Evolutionary conservation across 768 basidiomycete species (phyloP).

Genomic region (Tulasnella sp.): DNA sequence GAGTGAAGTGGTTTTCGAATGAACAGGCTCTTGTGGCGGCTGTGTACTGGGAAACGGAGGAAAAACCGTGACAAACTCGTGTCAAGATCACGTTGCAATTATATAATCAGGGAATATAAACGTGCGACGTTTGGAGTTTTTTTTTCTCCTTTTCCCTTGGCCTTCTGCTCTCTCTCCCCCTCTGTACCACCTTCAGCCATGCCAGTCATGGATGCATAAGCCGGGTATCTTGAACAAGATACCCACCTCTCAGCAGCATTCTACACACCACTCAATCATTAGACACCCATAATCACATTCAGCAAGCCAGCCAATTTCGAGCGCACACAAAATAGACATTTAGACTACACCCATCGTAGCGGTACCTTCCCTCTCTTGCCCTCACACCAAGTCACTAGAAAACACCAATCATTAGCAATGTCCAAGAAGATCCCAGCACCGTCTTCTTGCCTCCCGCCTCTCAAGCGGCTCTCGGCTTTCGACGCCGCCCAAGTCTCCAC

Average conservation of each 20-base stretch:
- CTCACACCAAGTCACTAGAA: not conserved
- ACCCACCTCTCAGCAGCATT: not conserved
- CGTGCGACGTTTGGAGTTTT: not conserved
- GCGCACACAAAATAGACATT: not conserved
- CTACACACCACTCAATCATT: not conserved
- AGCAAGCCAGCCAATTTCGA: not conserved
- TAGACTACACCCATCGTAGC: not conserved
- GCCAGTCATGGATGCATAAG: not conserved
- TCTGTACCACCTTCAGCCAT: not conserved
- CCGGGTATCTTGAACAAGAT: slow-evolving; percentile 1
- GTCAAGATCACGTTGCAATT: not conserved
- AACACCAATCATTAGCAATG: not conserved
- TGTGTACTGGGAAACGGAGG: not conserved
- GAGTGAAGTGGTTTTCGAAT: not conserved
- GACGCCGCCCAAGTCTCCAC: slow-evolving; percentile 35
- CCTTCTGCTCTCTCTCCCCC: not conserved
- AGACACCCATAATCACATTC: not conserved
- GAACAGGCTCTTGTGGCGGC: not conserved
- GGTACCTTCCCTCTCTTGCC: not conserved
- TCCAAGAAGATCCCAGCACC: slow-evolving; percentile 32
- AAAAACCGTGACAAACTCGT: not conserved
- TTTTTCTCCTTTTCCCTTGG: not conserved
- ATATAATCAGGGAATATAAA: not conserved
- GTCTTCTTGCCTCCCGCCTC: slow-evolving; percentile 49
- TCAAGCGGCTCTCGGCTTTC: slow-evolving; percentile 37